phyloP scores from a whole-genome alignment of 2,329 filamentous ascomycete species.

The Graphilbum ipis-grandicollis region DNA sequence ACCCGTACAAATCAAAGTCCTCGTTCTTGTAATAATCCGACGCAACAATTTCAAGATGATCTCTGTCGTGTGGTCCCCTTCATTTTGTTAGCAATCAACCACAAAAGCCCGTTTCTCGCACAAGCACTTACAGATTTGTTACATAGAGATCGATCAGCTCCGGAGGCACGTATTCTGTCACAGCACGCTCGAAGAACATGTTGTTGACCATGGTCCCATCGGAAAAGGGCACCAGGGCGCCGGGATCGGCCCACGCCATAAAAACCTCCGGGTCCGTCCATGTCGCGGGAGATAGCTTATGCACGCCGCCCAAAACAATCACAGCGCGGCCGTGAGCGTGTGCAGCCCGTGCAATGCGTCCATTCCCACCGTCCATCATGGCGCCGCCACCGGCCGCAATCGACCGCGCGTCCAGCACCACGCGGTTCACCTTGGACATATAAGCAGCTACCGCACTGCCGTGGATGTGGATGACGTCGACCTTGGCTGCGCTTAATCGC shows the following conservation, averaged over 20 bases:
- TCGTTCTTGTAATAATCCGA: slow-evolving; percentile 14
- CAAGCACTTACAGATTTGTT: slow-evolving; percentile 51
- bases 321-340: slow-evolving; percentile 70
- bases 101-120: no score
- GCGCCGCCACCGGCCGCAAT: slow-evolving; percentile 81
- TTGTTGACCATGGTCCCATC: slow-evolving; percentile 65
- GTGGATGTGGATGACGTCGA: slow-evolving; percentile 67
- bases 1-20: slow-evolving; percentile 8
- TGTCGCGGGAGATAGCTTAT: slow-evolving; percentile 83
- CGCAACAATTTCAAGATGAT: slow-evolving; percentile 13
- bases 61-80: slow-evolving; percentile 15
- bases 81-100: background rate
- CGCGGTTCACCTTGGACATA: slow-evolving; percentile 91
- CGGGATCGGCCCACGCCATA: slow-evolving; percentile 74
- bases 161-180: slow-evolving; percentile 68
- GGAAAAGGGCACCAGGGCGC: slow-evolving; percentile 57
- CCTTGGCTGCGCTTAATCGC: slow-evolving; percentile 58
- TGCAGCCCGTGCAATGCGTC: slow-evolving; percentile 69
- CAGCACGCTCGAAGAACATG: slow-evolving; percentile 59
- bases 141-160: slow-evolving; percentile 68
- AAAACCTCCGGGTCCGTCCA: slow-evolving; percentile 67
- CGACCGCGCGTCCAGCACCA: slow-evolving; percentile 74
- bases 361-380: slow-evolving; percentile 68
- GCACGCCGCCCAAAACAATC: slow-evolving; percentile 76
- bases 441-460: slow-evolving; percentile 80